phyloP scores from a whole-genome alignment of 2,329 filamentous ascomycete species.

The Colletotrichum horii region DNA sequence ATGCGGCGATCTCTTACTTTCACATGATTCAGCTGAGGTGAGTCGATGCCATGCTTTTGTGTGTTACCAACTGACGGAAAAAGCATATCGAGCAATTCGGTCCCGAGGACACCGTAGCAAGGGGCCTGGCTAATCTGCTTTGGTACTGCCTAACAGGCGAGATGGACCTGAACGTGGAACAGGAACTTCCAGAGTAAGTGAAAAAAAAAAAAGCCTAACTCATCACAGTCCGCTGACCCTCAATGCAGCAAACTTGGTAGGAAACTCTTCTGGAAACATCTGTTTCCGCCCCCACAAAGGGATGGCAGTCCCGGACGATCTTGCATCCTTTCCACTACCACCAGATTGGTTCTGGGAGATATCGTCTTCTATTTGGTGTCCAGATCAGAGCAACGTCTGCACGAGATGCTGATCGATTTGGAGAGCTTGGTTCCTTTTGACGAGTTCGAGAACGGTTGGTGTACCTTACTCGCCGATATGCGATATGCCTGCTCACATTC shows the following conservation, averaged over 20 bases:
- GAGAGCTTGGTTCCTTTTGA: constrained; percentile 53
- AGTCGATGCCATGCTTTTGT: background rate
- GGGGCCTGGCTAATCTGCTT: constrained; percentile 40
- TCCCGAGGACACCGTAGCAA: constrained; percentile 33
- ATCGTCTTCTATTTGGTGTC: constrained; percentile 63
- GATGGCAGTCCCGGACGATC: constrained; percentile 27
- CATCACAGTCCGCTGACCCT: background rate
- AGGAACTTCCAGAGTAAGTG: constrained; percentile 30
- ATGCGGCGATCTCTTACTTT: constrained; percentile 39
- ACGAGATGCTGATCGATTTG: constrained; percentile 56
- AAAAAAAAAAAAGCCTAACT: background rate
- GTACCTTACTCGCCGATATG: background rate
- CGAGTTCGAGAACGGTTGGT: constrained; percentile 9
- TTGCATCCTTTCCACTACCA: constrained; percentile 54
- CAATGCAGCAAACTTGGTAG: constrained; percentile 30
- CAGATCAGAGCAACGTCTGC: constrained; percentile 53
- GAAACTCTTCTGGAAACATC: constrained; percentile 65
- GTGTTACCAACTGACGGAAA: background rate
- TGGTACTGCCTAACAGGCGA: constrained; percentile 29
- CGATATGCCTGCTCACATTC: background rate
- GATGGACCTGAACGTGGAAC: background rate
- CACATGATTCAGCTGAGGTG: constrained; percentile 46
- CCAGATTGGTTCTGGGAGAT: constrained; percentile 64
- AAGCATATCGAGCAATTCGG: constrained; percentile 33
- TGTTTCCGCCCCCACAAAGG: constrained; percentile 64